Conservation (phyloP, 2,329 filamentous ascomycete species). For the Fusarium burgessii region DNA sequence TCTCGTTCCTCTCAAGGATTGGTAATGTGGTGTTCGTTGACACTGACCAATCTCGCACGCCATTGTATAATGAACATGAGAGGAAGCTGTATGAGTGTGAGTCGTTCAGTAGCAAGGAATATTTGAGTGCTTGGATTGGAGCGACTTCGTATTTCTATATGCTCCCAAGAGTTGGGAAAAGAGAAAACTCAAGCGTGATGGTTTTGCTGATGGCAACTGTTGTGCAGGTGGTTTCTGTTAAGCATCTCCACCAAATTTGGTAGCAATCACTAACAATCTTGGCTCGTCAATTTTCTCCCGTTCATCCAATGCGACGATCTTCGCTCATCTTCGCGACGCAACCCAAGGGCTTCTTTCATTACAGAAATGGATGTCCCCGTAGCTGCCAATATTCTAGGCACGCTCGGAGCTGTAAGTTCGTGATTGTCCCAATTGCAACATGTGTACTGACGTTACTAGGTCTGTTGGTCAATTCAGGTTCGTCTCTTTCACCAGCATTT, state of each 20-base stretch:
- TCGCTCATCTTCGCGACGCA: background rate
- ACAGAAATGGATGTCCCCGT: constrained; percentile 63
- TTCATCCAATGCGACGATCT: too few species aligned
- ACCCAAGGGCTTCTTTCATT: accelerated
- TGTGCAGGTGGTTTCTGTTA: constrained; percentile 2
- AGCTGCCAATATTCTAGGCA: constrained; percentile 70
- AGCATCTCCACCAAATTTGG: background rate
- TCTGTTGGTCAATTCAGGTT: constrained; percentile 76
- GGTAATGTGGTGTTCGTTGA: constrained; percentile 37
- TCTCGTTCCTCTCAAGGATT: constrained; percentile 53
- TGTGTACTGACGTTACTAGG: constrained; percentile 34
- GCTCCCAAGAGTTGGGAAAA: too few species aligned
- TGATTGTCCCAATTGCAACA: background rate
- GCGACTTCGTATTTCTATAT: too few species aligned
- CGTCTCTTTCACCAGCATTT: constrained; percentile 1
- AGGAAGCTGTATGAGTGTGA: constrained; percentile 43
- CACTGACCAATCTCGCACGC: constrained; percentile 43
- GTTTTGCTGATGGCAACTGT: background rate
- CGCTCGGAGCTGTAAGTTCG: constrained; percentile 65
- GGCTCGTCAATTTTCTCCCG: constrained; percentile 1
- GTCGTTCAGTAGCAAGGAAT: too few species aligned
- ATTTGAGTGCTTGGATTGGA: too few species aligned
- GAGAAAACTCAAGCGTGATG: background rate
- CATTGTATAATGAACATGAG: constrained; percentile 38
- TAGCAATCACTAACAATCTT: constrained; percentile 11